These are phyloP conservation scores for Geotrichum histeridarum DNA, from an alignment of 1,139 yeast species.

Conservation along the genomic window DNA sequence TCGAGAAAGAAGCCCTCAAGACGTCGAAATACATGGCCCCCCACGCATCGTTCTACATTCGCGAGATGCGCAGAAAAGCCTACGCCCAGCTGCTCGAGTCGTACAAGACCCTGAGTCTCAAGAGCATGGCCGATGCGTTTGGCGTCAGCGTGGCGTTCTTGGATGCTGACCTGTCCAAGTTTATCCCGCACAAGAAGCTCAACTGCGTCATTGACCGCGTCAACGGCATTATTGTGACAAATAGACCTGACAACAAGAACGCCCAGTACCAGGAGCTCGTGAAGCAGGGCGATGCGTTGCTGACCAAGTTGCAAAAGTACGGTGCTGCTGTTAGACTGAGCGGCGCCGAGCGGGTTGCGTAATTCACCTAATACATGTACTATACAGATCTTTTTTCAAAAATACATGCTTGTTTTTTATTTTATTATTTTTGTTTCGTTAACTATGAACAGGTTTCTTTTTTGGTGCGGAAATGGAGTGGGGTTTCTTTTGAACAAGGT, in stretches of 20 bases:
- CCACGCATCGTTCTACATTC: slow-evolving; percentile 77
- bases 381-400: not conserved
- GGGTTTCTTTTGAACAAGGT: too few relatives aligned
- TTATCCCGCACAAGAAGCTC: slow-evolving; percentile 87
- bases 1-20: slow-evolving; percentile 67
- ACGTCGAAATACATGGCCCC: slow-evolving; percentile 71
- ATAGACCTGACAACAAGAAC: slow-evolving; percentile 92
- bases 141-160: slow-evolving; percentile 82
- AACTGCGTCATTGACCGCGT: slow-evolving; percentile 95
- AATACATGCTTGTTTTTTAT: not conserved
- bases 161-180: slow-evolving; percentile 74
- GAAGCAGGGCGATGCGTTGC: slow-evolving; percentile 85
- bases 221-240: slow-evolving; percentile 91
- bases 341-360: slow-evolving; percentile 59
- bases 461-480: not conserved
- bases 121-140: slow-evolving; percentile 91
- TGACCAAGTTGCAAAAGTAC: slow-evolving; percentile 92
- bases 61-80: slow-evolving; percentile 94
- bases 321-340: slow-evolving; percentile 95
- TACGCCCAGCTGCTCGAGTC: slow-evolving; percentile 92
- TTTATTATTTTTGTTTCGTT: not conserved
- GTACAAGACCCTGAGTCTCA: slow-evolving; percentile 81
- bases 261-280: slow-evolving; percentile 85
- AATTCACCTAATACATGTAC: not conserved
- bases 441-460: not conserved